Evolutionary conservation across 352 stramenopile species (phyloP).

Genomic region (Peronospora destructor): DNA sequence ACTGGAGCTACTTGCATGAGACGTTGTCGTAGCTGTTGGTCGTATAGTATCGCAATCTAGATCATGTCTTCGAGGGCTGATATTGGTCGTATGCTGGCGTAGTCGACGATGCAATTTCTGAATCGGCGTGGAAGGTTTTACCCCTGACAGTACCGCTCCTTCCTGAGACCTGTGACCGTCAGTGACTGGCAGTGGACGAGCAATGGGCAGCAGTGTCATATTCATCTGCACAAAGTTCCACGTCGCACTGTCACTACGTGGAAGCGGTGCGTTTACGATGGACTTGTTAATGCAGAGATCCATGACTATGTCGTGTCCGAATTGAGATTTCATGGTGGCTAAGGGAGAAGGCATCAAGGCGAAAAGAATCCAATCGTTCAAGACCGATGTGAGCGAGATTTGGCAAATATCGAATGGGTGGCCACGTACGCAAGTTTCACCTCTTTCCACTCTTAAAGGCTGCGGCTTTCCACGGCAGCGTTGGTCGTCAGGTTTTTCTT

Average conservation of each 20-base stretch:
- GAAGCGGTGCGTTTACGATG: slow-evolving; percentile 2
- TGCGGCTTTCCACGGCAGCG: slow-evolving; percentile 17
- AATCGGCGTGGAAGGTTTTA: slow-evolving; percentile 59
- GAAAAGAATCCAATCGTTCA: background rate
- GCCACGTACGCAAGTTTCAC: slow-evolving; percentile 8
- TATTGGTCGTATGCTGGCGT: slow-evolving; percentile 45
- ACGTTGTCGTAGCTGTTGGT: slow-evolving; percentile 7
- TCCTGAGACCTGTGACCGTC: slow-evolving; percentile 41
- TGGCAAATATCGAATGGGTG: slow-evolving; percentile 11
- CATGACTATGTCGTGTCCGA: slow-evolving; percentile 14
- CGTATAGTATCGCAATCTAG: slow-evolving; percentile 18
- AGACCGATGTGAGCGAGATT: background rate
- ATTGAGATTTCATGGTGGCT: slow-evolving; percentile 10
- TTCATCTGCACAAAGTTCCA: slow-evolving; percentile 87
- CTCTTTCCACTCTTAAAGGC: background rate
- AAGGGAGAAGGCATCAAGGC: too few species aligned
- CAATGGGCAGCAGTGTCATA: slow-evolving; percentile 74
- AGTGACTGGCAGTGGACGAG: slow-evolving; percentile 51
- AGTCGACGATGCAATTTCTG: slow-evolving; percentile 54
- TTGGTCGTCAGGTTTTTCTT: too few species aligned
- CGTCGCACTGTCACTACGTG: slow-evolving; percentile 23
- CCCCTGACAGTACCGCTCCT: slow-evolving; percentile 20
- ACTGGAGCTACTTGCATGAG: background rate
- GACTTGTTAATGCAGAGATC: slow-evolving; percentile 16
- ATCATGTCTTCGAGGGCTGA: slow-evolving; percentile 59